A percentile compares a stretch with the other conserved stretches of the same genome.
Conservation (phyloP, 2,329 filamentous ascomycete genomes). For the Colletotrichum sp. region DNA sequence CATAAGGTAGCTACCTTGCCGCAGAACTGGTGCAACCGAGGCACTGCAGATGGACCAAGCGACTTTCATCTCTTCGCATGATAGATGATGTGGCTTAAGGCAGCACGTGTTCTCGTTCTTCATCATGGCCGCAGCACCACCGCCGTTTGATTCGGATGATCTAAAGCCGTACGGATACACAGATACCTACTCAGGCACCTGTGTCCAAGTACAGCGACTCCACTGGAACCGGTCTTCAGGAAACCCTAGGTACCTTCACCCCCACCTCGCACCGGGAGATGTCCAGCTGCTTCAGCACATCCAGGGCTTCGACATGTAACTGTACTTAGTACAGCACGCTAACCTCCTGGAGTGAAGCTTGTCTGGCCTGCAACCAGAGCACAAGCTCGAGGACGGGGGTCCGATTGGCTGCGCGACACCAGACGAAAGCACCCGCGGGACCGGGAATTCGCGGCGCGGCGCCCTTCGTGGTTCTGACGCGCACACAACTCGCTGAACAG, state of each 20-base stretch:
- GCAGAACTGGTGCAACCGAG: background rate
- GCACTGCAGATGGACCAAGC: background rate
- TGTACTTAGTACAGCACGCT: background rate
- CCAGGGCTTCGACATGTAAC: background rate
- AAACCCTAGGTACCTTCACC: background rate
- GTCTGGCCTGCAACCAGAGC: constrained; percentile 18
- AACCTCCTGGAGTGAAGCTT: background rate
- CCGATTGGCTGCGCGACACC: constrained; percentile 10
- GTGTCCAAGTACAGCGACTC: background rate
- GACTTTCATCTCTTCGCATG: background rate
- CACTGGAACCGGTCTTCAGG: background rate
- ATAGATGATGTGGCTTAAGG: background rate
- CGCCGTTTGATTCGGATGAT: background rate
- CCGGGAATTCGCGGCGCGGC: constrained; percentile 14
- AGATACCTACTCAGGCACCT: background rate
- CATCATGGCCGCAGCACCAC: background rate
- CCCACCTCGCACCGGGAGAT: background rate
- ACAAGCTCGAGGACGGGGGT: constrained; percentile 5
- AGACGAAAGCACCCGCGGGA: background rate
- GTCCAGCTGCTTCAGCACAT: background rate
- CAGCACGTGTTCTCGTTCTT: background rate
- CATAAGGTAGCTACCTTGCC: too few species aligned
- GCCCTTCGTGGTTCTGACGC: constrained; percentile 12
- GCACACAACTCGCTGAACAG: constrained; percentile 1
- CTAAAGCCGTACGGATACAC: background rate